Evolutionary conservation across 1,284 basidiomycete species (phyloP).

Genomic region (Austroboletus novae-zelandiae): DNA sequence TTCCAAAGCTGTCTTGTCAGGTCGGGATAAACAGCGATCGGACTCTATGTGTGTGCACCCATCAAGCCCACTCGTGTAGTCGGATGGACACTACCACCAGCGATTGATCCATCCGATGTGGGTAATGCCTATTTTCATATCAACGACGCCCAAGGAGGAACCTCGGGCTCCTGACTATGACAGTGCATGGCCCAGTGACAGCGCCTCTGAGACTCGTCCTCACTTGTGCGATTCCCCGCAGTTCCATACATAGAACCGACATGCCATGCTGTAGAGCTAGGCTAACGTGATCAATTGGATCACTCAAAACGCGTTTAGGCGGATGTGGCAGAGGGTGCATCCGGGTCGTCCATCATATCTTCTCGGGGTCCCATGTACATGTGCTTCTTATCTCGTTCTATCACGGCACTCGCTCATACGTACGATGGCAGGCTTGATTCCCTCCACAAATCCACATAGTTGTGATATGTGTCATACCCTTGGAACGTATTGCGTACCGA

Average conservation of each 20-base stretch:
- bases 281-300: not conserved
- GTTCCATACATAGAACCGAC: not conserved
- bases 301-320: not conserved
- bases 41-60: too few species aligned
- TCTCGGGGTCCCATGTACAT: conserved; percentile 17
- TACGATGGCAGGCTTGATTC: conserved; percentile 13
- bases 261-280: conserved; percentile 6
- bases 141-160: too few species aligned
- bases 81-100: too few species aligned
- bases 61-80: too few species aligned
- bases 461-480: conserved; percentile 3
- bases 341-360: conserved; percentile 2
- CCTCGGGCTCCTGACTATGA: too few species aligned
- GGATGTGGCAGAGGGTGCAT: conserved; percentile 16
- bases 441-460: conserved; percentile 3
- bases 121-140: too few species aligned
- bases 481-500: not conserved
- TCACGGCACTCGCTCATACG: conserved; percentile 8
- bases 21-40: not conserved
- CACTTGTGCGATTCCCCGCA: not conserved
- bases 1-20: conserved; percentile 1
- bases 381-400: conserved; percentile 15
- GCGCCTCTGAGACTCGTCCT: too few species aligned
- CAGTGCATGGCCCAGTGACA: too few species aligned
- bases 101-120: too few species aligned